Conservation (phyloP, 1,284 basidiomycete genomes). For the Leccinum subspadiceum region DNA sequence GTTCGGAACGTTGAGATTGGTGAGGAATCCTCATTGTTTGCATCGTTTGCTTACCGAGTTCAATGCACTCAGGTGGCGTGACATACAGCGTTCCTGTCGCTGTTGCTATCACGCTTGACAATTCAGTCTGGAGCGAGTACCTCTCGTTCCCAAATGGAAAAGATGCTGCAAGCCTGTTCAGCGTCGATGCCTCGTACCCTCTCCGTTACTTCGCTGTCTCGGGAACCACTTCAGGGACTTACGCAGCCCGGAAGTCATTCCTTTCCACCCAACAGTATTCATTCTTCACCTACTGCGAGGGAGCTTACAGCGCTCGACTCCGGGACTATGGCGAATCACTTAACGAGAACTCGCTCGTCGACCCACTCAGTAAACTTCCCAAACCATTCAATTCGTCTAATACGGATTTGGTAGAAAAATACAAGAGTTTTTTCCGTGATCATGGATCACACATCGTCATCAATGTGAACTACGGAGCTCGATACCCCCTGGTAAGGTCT, state of each 20-base stretch:
- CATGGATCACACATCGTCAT: neutral
- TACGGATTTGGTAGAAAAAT: neutral
- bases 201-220: neutral
- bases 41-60: neutral
- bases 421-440: neutral
- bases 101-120: neutral
- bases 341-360: neutral
- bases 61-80: neutral
- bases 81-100: neutral
- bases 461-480: neutral
- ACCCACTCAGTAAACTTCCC: neutral
- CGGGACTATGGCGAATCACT: neutral
- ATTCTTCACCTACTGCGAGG: neutral
- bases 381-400: neutral
- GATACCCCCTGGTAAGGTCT: neutral
- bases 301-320: neutral
- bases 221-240: neutral
- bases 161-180: neutral
- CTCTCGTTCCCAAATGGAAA: neutral
- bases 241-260: neutral
- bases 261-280: neutral
- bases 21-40: neutral
- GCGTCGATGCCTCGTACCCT: neutral
- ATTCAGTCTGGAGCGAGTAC: neutral
- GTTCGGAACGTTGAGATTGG: neutral